These are phyloP conservation scores for Perkinsus olseni DNA, from an alignment of 169 alveolate species.

Conservation along the genomic window DNA sequence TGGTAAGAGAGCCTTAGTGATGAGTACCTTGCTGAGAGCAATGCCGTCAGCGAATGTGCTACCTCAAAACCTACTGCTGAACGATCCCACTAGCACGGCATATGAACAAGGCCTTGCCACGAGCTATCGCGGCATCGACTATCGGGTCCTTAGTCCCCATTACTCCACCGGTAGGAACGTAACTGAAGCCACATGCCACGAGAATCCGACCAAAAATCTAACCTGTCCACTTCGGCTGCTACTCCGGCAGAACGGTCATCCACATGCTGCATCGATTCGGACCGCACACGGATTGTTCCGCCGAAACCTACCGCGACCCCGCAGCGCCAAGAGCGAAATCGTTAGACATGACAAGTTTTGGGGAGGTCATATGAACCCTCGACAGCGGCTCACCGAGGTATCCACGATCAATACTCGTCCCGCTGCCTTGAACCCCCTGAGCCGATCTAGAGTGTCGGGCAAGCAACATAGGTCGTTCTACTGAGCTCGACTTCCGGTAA, in stretches of 20 bases:
- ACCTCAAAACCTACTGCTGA: not conserved
- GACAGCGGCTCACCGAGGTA: too few species aligned
- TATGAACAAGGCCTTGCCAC: constrained; percentile 48
- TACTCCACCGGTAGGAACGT: not conserved
- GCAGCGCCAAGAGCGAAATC: too few species aligned
- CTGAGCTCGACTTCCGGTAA: constrained; percentile 49
- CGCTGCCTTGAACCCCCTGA: too few species aligned
- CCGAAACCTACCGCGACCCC: constrained; percentile 8
- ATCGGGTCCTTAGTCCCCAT: constrained; percentile 17
- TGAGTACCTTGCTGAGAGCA: constrained; percentile 30
- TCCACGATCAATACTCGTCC: too few species aligned
- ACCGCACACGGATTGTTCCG: constrained; percentile 12
- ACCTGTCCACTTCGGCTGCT: not conserved
- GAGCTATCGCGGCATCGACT: constrained; percentile 43
- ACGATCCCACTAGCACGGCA: constrained; percentile 53
- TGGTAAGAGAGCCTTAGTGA: constrained; percentile 54
- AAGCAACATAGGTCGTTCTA: constrained; percentile 12
- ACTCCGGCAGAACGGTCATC: constrained; percentile 39
- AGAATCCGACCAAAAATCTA: constrained; percentile 40
- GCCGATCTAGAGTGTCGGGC: too few species aligned
- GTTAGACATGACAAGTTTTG: too few species aligned
- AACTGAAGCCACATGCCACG: not conserved
- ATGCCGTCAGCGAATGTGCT: not conserved
- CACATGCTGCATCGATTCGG: constrained; percentile 61
- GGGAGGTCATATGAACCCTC: too few species aligned